Conservation (phyloP, 2,329 filamentous ascomycete species). For the Sclerotinia nivalis region DNA sequence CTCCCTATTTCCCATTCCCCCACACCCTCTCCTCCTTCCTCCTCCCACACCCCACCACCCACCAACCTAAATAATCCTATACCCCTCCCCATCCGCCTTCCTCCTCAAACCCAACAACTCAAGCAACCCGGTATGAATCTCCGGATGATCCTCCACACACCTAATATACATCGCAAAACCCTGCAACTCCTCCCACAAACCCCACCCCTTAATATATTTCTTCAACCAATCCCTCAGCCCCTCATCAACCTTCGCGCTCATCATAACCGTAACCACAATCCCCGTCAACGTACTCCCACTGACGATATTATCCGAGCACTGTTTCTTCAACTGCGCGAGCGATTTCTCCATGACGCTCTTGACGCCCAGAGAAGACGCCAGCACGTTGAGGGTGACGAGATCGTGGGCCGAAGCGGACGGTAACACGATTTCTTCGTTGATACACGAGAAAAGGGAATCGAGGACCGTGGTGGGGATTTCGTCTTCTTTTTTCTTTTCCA, state of each 20-base stretch:
- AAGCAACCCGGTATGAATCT: constrained; percentile 25
- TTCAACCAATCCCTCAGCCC: constrained; percentile 32
- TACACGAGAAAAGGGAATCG: constrained; percentile 34
- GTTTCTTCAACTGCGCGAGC: constrained; percentile 29
- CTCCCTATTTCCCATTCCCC: neutral
- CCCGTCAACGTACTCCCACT: constrained; percentile 18
- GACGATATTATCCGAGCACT: constrained; percentile 18
- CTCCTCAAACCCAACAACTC: constrained; percentile 27
- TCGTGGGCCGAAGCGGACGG: constrained; percentile 28
- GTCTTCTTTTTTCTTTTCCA: constrained; percentile 35
- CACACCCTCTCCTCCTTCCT: fast-evolving
- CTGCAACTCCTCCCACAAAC: constrained; percentile 5
- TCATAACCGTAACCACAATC: constrained; percentile 28
- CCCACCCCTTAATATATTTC: constrained; percentile 25
- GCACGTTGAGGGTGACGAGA: constrained; percentile 35
- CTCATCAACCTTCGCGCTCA: constrained; percentile 34
- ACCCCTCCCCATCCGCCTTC: constrained; percentile 22
- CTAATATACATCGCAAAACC: neutral
- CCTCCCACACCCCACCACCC: neutral
- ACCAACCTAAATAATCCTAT: constrained; percentile 26
- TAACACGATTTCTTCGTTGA: constrained; percentile 34
- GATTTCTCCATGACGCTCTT: constrained; percentile 31
- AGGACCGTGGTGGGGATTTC: constrained; percentile 33
- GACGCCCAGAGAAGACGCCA: constrained; percentile 28
- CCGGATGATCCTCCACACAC: constrained; percentile 24